Conservation (phyloP, 2,329 filamentous ascomycete genomes). For the Fusarium cicatricum region DNA sequence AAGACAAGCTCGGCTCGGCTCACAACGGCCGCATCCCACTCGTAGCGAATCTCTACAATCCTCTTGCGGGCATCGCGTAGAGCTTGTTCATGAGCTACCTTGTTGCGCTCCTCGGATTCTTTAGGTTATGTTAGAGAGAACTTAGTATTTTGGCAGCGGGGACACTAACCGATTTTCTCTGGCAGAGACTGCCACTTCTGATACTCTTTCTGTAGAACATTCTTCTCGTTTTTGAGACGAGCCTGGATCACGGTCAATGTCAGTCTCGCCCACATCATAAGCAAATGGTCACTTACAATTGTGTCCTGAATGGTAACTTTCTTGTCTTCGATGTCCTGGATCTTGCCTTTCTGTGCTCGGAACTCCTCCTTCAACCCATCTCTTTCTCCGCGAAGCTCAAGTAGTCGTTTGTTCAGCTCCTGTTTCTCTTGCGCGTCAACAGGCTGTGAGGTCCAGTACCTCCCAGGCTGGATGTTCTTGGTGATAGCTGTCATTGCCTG, state of each 20-base stretch:
- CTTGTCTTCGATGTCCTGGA: slow-evolving; percentile 53
- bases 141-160: neutral
- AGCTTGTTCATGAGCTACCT: slow-evolving; percentile 42
- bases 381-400: slow-evolving; percentile 51
- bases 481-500: slow-evolving; percentile 75
- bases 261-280: neutral
- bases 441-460: slow-evolving; percentile 79
- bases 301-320: slow-evolving; percentile 51
- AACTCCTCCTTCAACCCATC: slow-evolving; percentile 46
- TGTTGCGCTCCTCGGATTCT: slow-evolving; percentile 50
- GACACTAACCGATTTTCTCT: slow-evolving; percentile 70
- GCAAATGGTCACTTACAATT: slow-evolving; percentile 46
- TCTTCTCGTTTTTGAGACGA: slow-evolving; percentile 68
- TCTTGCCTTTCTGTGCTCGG: slow-evolving; percentile 49
- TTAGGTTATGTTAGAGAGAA: neutral
- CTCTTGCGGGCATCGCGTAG: slow-evolving; percentile 45
- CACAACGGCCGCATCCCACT: slow-evolving; percentile 64
- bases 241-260: slow-evolving; percentile 49
- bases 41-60: slow-evolving; percentile 59
- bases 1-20: slow-evolving; percentile 64
- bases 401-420: slow-evolving; percentile 64
- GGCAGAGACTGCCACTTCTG: slow-evolving; percentile 73
- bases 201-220: slow-evolving; percentile 69
- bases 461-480: slow-evolving; percentile 66
- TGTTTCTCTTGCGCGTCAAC: slow-evolving; percentile 72